These are phyloP conservation scores for Scedosporium apiospermum DNA, from an alignment of 2,329 filamentous ascomycete genomes.

Conservation along the genomic window DNA sequence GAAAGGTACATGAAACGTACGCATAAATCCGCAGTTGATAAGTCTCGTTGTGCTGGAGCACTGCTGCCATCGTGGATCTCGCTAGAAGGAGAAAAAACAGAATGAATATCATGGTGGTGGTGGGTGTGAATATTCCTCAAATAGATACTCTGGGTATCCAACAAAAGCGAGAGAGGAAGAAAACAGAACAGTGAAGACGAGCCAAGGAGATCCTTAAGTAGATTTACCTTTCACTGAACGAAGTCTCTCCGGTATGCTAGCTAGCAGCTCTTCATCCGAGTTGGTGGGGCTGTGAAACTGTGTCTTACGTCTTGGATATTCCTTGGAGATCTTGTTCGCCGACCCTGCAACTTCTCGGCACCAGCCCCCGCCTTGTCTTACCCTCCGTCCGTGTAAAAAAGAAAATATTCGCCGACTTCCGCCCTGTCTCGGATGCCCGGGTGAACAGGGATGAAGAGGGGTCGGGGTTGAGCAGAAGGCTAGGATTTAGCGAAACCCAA, in stretches of 20 bases:
- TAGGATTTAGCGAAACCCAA: no score
- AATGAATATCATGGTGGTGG: not conserved
- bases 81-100: constrained; percentile 5
- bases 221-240: no score
- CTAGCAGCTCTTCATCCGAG: no score
- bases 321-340: not conserved
- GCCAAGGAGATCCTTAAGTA: no score
- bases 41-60: not conserved
- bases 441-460: not conserved
- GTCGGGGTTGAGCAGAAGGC: no score
- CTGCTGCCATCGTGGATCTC: constrained; percentile 9
- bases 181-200: no score
- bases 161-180: no score
- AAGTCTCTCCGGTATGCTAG: no score
- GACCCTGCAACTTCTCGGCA: not conserved
- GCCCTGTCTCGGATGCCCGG: constrained; percentile 20
- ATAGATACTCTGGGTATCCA: no score
- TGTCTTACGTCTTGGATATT: not conserved
- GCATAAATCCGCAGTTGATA: constrained; percentile 1
- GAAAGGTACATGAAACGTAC: not conserved
- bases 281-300: not conserved
- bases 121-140: not conserved
- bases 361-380: not conserved
- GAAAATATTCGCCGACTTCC: not conserved
- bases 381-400: not conserved